These are phyloP conservation scores for Sporisorium scitamineum DNA, from an alignment of 1,284 basidiomycete genomes.

Conservation along the genomic window DNA sequence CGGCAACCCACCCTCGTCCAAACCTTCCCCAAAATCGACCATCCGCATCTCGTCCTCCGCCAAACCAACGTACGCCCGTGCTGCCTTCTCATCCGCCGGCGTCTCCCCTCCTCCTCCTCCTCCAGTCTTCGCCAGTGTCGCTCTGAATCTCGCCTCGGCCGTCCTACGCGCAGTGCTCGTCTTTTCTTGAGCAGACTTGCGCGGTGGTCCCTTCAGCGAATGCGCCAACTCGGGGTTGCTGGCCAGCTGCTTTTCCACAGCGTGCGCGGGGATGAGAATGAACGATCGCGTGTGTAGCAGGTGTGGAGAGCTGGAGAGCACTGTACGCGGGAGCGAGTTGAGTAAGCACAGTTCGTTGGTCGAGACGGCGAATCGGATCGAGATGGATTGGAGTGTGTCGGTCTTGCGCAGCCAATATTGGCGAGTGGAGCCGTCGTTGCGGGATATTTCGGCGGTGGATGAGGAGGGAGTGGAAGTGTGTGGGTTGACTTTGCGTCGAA, in stretches of 20 bases:
- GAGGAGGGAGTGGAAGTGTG: conserved; percentile 4
- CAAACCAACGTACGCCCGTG: conserved; percentile 45
- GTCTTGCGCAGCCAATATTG: conserved; percentile 47
- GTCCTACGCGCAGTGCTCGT: conserved; percentile 25
- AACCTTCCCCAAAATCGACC: conserved; percentile 53
- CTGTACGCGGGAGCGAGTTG: conserved; percentile 39
- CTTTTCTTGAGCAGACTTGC: conserved; percentile 32
- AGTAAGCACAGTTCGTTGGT: conserved; percentile 40
- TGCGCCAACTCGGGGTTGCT: conserved; percentile 15
- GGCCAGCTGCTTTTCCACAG: conserved; percentile 35
- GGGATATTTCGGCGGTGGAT: neutral
- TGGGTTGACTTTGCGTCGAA: conserved; percentile 25
- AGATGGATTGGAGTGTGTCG: conserved; percentile 45
- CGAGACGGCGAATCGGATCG: conserved; percentile 42
- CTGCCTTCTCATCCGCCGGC: conserved; percentile 48
- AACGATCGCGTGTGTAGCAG: conserved; percentile 54
- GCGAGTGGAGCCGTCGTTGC: conserved; percentile 24
- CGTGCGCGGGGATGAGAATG: conserved; percentile 46
- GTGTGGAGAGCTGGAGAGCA: conserved; percentile 45
- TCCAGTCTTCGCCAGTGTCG: conserved; percentile 17
- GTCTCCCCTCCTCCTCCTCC: conserved; percentile 24
- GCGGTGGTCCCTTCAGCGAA: conserved; percentile 35
- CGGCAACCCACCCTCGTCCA: conserved; percentile 17
- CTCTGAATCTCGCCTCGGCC: conserved; percentile 45
- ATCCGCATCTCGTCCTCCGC: conserved; percentile 49